phyloP scores from a whole-genome alignment of 495 filamentous ascomycete species.

The Hypoxylon rickii region DNA sequence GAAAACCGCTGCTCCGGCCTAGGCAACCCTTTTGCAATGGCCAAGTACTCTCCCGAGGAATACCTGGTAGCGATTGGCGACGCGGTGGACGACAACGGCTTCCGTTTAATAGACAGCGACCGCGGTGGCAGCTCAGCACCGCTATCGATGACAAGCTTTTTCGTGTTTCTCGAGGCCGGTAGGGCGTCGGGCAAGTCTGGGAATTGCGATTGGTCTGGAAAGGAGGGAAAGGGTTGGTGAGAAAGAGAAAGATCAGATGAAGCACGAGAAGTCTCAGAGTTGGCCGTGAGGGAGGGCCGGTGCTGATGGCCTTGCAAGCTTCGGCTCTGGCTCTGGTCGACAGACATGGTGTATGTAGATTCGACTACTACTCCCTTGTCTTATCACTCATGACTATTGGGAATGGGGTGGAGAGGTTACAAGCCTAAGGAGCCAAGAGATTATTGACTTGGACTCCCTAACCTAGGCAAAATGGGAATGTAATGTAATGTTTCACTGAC shows the following conservation, averaged over 20 bases:
- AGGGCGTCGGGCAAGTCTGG: slow-evolving; percentile 16
- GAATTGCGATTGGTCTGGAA: slow-evolving; percentile 34
- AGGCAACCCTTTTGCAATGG: slow-evolving; percentile 40
- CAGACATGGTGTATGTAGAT: slow-evolving; percentile 30
- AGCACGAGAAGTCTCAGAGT: slow-evolving; percentile 40
- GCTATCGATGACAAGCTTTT: slow-evolving; percentile 31
- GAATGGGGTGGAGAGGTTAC: slow-evolving; percentile 29
- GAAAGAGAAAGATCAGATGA: slow-evolving; percentile 35
- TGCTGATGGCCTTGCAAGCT: slow-evolving; percentile 26
- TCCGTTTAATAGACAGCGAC: slow-evolving; percentile 51
- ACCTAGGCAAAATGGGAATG: slow-evolving; percentile 12
- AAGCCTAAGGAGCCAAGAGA: slow-evolving; percentile 22
- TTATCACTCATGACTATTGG: slow-evolving; percentile 31
- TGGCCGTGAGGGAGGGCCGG: slow-evolving; percentile 33
- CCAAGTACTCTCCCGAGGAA: slow-evolving; percentile 51
- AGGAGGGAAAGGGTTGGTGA: slow-evolving; percentile 31
- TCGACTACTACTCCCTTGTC: slow-evolving; percentile 33
- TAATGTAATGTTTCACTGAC: slow-evolving; percentile 35
- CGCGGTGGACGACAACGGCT: slow-evolving; percentile 58
- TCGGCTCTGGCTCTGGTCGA: slow-evolving; percentile 17
- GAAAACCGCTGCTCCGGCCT: slow-evolving; percentile 53
- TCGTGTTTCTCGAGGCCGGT: slow-evolving; percentile 36
- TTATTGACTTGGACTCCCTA: slow-evolving; percentile 26
- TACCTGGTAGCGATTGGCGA: slow-evolving; percentile 54
- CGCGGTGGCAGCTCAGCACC: slow-evolving; percentile 14